Base-by-base conservation (phyloP, 1,284 basidiomycete species). In the Microbotryum violaceum region DNA sequence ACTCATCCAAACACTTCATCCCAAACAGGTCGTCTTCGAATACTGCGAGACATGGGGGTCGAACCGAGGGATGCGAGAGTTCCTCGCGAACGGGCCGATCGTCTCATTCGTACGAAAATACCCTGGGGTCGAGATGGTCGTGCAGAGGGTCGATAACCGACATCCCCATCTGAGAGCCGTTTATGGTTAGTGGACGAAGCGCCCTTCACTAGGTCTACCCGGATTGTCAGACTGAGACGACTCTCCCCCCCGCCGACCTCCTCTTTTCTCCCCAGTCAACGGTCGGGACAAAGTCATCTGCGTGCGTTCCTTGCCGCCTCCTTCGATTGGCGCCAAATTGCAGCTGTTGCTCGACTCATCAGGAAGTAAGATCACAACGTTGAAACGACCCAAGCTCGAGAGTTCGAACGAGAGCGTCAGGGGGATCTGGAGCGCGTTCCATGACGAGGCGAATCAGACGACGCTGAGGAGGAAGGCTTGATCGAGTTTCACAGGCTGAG, bases 311-410 rank as follows among this genome's bases (percentile, higher is more conserved):
- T 63, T 79, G 56, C 74, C 75, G 47, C 69, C 72, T 12, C 70
- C 73, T 56, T 70, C 75, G 49, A 75, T 79, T 37, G 68, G 63
- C n/a, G 69, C 73, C 55, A 79, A 79, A 66, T 74, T 76, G 58
- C 80, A 87, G 68, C 81, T 91, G n/a, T 78, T 91, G 46, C 82
- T 91, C 54, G 88, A 89, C 74, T 83, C 89, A 45, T 89, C 88
- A 4, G 89, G 89, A 46, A 82, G 84, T 53, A 88, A 88, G 76
- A 89, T 91, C 64, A 85, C 83, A 70, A 80, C 84, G 21, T 78
- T 91, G 70, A 89, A 83, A 69, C 75, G 85, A 27, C 80, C 83
- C 64, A 80, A 82, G 23, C 85, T 91, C 44, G 84, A 88, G 78
- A 88, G 86, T 72, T 83, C 82, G 49, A 85, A 85, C 56, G 86